Percentiles rank a stretch among this genome's conserved stretches.
Conservation (phyloP, 305 asterid genomes). For the Ruellia speciosa region DNA sequence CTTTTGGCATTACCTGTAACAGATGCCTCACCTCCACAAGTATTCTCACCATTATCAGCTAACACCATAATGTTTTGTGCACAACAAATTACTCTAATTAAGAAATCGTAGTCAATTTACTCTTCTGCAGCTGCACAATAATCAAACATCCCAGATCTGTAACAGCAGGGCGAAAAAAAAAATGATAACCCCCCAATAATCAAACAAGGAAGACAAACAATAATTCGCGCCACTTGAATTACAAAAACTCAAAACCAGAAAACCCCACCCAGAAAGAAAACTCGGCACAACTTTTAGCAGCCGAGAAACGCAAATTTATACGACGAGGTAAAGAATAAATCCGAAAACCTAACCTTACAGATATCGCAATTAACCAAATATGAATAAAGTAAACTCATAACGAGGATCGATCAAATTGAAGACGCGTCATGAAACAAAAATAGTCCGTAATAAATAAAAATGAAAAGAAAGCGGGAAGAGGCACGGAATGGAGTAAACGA, state of each 20-base stretch:
- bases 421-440: neutral
- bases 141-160: neutral
- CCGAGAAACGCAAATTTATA: neutral
- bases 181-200: too few relatives aligned
- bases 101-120: neutral
- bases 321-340: neutral
- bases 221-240: neutral
- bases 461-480: too few relatives aligned
- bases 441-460: too few relatives aligned
- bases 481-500: neutral
- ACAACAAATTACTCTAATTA: neutral
- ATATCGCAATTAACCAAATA: neutral
- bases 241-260: neutral
- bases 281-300: neutral
- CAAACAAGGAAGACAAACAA: neutral
- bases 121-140: neutral
- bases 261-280: neutral
- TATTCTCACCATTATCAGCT: conserved; percentile 33
- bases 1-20: conserved; percentile 24
- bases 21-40: conserved; percentile 35
- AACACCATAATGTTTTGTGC: conserved; percentile 38
- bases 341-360: neutral
- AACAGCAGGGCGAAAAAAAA: neutral
- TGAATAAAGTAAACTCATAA: neutral
- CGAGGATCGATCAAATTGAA: neutral